Evolutionary conservation across 1,284 basidiomycete species (phyloP), one percentile per base, ranked within the genome.

Genomic region (Ceratobasidium papillatum): DNA sequence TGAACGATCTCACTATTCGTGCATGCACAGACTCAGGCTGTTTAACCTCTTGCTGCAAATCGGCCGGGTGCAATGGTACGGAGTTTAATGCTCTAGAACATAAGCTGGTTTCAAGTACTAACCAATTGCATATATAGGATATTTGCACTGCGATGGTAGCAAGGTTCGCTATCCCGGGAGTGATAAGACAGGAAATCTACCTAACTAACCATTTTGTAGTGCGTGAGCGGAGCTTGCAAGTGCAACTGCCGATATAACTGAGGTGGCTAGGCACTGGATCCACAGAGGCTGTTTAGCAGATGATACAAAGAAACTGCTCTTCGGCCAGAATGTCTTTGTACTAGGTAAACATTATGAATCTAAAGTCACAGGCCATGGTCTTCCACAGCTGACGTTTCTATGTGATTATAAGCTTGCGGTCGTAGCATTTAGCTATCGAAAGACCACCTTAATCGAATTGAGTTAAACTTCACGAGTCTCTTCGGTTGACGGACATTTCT

Each of bases 51-150:
- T 65, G 63, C 63, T 65, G 63, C 34, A 22, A 7, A 3, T 41
- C 27, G 14, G 11, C 65, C 25, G 65, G 32, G 51, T 68, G 65
- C 41, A 68, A 65, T 22, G 63, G 63, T 65, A 25, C 14, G 41
- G 27, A 11, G 17, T 32, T 17, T 19, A 11, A 30, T 32, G n/a
- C 25, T 25, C 54, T 27, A 14, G 9, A 56, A 56, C 54, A 14
- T 32, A 27, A 32, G 17, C 27, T 32, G 12, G 32, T 11, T 9
- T 56, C 8, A 17, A 56, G 9, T 19, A 45, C 43, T 45, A 45
- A 30, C 54, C 7, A 30, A 32, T 56, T 17, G 11, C 27, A 17
- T 32, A 30, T 9, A 14, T 32, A 56, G 54, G 25, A 25, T 56
- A 56, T 17, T 27, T 56, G 8, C 54, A 56, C 30, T 56, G 54